Percentiles rank a stretch among this genome's conserved stretches.
Conservation (phyloP, 768 basidiomycete genomes). For the Phaffia tasmanica region DNA sequence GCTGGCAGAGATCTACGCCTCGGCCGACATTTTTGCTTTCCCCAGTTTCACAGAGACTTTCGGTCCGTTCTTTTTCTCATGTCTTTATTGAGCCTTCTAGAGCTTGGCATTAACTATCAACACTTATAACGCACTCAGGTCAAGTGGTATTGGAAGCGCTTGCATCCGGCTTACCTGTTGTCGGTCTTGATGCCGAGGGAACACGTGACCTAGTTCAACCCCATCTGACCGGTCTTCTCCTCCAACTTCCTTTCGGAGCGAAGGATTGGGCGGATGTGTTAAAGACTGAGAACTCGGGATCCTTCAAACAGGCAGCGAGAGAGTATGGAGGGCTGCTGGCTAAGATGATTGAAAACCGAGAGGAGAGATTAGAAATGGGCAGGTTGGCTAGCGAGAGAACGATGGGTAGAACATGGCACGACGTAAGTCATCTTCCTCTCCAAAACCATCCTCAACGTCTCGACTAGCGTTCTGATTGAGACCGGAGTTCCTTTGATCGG, state of each 20-base stretch:
- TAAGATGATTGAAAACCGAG: slow-evolving; percentile 25
- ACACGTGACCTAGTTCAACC: slow-evolving; percentile 39
- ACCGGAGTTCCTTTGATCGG: neutral
- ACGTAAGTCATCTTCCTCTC: slow-evolving; percentile 29
- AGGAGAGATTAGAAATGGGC: slow-evolving; percentile 30
- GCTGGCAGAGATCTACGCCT: slow-evolving; percentile 41
- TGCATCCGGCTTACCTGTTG: slow-evolving; percentile 43
- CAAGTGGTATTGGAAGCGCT: slow-evolving; percentile 44
- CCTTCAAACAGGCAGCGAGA: slow-evolving; percentile 27
- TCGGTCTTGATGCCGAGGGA: slow-evolving; percentile 42
- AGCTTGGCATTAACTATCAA: too few species aligned
- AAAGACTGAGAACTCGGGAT: slow-evolving; percentile 16
- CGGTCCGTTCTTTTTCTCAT: slow-evolving; percentile 6
- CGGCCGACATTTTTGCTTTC: slow-evolving; percentile 43
- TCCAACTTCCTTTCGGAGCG: slow-evolving; percentile 29
- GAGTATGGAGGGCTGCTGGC: slow-evolving; percentile 33
- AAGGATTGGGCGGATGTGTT: slow-evolving; percentile 27
- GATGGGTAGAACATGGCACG: slow-evolving; percentile 38
- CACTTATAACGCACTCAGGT: slow-evolving; percentile 27
- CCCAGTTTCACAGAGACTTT: slow-evolving; percentile 37
- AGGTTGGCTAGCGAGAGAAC: slow-evolving; percentile 32
- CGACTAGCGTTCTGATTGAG: neutral
- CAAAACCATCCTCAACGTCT: neutral
- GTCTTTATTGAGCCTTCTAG: neutral
- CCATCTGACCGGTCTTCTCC: slow-evolving; percentile 32